These are phyloP conservation scores for Coniochaeta ligniaria DNA, from an alignment of 2,329 filamentous ascomycete species.

Conservation along the genomic window DNA sequence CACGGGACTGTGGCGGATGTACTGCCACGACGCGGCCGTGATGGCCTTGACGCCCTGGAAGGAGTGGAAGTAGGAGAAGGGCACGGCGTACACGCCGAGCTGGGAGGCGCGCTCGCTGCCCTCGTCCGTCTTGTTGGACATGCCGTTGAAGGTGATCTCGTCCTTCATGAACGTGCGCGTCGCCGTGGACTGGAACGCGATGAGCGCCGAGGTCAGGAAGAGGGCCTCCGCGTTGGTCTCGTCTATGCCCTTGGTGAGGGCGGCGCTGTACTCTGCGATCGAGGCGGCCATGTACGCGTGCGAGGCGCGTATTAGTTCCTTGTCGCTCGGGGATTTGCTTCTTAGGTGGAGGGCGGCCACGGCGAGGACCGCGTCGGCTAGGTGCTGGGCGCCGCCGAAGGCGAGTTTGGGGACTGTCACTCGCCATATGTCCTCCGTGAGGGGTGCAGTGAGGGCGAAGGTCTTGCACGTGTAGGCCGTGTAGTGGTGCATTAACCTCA, in stretches of 20 bases:
- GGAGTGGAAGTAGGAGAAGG: slow-evolving; percentile 58
- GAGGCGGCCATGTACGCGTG: slow-evolving; percentile 60
- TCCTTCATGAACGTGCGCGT: slow-evolving; percentile 55
- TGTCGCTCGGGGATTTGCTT: slow-evolving; percentile 48
- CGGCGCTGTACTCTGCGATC: slow-evolving; percentile 51
- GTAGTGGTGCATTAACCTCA: slow-evolving; percentile 59
- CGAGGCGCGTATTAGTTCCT: slow-evolving; percentile 51
- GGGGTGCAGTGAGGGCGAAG: slow-evolving; percentile 43
- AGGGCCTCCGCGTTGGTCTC: slow-evolving; percentile 54
- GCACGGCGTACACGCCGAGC: slow-evolving; percentile 43
- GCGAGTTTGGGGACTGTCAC: slow-evolving; percentile 53
- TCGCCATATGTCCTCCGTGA: slow-evolving; percentile 51
- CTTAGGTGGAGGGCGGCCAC: slow-evolving; percentile 58
- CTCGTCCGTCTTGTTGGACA: background rate
- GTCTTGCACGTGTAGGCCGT: slow-evolving; percentile 54
- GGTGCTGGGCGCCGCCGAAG: slow-evolving; percentile 49
- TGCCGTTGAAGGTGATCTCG: slow-evolving; percentile 23
- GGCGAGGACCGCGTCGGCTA: slow-evolving; percentile 57
- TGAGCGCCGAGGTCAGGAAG: slow-evolving; percentile 55
- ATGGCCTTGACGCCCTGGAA: slow-evolving; percentile 62
- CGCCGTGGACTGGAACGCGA: slow-evolving; percentile 61
- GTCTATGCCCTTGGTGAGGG: slow-evolving; percentile 49
- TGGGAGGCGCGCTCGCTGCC: slow-evolving; percentile 7
- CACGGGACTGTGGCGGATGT: slow-evolving; percentile 49
- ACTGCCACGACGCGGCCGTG: slow-evolving; percentile 57